Percentiles rank a stretch among this genome's conserved stretches.
Evolutionary conservation across 2,329 filamentous ascomycete species (phyloP).

Genomic region (Ciborinia camelliae): DNA sequence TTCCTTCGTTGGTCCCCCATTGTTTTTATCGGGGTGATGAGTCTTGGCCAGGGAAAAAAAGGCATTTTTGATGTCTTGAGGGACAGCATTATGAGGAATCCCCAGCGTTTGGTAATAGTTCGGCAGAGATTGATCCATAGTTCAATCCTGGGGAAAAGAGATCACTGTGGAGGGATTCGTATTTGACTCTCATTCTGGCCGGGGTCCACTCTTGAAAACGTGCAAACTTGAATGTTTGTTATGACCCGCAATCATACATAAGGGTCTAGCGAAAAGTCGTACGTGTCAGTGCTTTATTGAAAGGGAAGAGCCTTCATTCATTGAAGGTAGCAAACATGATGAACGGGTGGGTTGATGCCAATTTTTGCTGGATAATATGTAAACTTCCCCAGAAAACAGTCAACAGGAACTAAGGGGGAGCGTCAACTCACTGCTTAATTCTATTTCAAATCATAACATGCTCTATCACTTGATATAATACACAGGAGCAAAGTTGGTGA

Average conservation of each 20-base stretch:
- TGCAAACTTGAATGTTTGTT: background rate
- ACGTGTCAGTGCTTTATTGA: constrained; percentile 10
- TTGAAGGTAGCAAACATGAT: background rate
- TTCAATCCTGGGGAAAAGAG: background rate
- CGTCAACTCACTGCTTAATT: background rate
- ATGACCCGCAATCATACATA: constrained; percentile 9
- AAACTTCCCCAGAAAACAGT: background rate
- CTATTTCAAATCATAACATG: background rate
- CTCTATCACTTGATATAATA: background rate
- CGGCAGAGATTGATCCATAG: background rate
- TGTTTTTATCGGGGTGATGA: constrained; percentile 12
- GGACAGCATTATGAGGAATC: background rate
- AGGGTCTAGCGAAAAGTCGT: background rate
- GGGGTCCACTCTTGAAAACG: background rate
- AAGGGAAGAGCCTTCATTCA: background rate
- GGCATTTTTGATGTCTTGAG: constrained; percentile 11
- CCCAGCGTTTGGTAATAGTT: constrained; percentile 3
- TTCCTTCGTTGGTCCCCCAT: background rate
- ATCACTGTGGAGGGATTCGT: background rate
- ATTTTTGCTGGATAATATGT: background rate
- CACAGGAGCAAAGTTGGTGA: background rate
- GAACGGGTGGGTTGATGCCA: background rate
- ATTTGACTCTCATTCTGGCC: background rate
- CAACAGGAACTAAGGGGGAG: background rate
- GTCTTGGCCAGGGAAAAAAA: constrained; percentile 13